A percentile compares a stretch with the other conserved stretches of the same genome.
phyloP scores from a whole-genome alignment of 129 eudicot species.

The Artemisia tridentata region DNA sequence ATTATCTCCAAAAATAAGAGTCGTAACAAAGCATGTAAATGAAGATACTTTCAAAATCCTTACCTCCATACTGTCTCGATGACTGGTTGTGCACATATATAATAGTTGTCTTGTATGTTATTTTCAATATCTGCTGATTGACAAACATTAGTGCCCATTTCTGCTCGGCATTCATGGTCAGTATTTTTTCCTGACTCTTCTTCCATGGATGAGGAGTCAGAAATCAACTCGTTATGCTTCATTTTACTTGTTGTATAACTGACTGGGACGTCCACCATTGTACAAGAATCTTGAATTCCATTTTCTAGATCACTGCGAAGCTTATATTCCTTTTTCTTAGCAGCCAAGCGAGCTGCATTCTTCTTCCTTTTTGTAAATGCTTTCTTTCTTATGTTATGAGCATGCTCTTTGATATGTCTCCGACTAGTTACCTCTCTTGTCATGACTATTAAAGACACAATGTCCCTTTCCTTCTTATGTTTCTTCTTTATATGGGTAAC shows the following conservation, averaged over 20 bases:
- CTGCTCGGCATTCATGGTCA: slow-evolving; percentile 14
- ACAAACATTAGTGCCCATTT: neutral
- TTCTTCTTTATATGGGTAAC: neutral
- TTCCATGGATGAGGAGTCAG: neutral
- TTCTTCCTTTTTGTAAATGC: neutral
- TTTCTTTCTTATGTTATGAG: neutral
- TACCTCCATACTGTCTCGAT: slow-evolving; percentile 49
- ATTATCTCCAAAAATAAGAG: too few species aligned
- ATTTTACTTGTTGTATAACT: neutral
- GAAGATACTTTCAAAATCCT: slow-evolving; percentile 5
- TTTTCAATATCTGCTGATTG: neutral
- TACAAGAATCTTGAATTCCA: too few species aligned
- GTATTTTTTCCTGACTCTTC: neutral
- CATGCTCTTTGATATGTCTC: neutral
- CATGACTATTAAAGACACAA: slow-evolving; percentile 9
- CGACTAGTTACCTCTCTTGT: slow-evolving; percentile 3
- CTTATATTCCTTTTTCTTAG: neutral
- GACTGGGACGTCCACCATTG: too few species aligned
- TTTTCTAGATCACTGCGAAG: neutral
- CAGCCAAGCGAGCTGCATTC: neutral
- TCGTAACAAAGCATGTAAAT: neutral
- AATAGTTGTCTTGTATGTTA: neutral
- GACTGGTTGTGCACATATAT: slow-evolving; percentile 35
- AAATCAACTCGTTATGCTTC: neutral
- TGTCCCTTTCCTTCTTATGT: slow-evolving; percentile 6